Evolutionary conservation across 2,329 filamentous ascomycete species (phyloP), one percentile per base, ranked within the genome.

Genomic region (Cladorrhinum sp.): DNA sequence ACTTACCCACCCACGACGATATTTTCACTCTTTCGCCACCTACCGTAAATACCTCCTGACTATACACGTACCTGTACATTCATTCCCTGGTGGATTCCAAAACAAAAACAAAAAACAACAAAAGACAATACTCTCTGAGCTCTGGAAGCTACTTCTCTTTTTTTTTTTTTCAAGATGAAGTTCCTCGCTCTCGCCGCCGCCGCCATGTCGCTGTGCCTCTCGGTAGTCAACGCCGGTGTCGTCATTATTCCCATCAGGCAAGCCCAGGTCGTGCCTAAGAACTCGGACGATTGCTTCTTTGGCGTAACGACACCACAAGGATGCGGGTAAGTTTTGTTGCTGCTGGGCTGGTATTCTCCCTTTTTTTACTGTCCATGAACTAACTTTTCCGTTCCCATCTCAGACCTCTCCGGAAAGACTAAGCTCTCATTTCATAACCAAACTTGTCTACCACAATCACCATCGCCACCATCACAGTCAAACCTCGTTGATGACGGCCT

Each of bases 251-350:
- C 83, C 55, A 77, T 86, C 65, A 73, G 71, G 48, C 62, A 70
- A 21, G 73, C 85, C 63, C 82, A 85, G 70, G 74, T 85, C 33
- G 79, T 86, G n/a, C 68, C 74, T 26, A 80, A 77, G 67, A 66
- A 70, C 18, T 36, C 67, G 1, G 80, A 77, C 26, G 83, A 86
- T 69, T 86, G 83, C 69, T 81, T 78, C 66, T 83, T 80, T 67
- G 83, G 83, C 33, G 80, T 82, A 18, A 76, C 79, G 4, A 86
- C 83, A 30, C 82, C 83, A 3, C 73, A 77, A 58, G 83, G 83
- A 33, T 86, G 83, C 80, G 83, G 76, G 83, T 86, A 69, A 66
- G 82, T 46, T 28, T 28, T 28, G n/a, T 28, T 28, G 36, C 12
- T 16, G 36, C 36, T 42, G 12, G n/a, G n/a, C 14, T 76, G 18